These are phyloP conservation scores for Ogataea nakhonphanomensis DNA, from an alignment of 805 yeast genomes.

Conservation along the genomic window DNA sequence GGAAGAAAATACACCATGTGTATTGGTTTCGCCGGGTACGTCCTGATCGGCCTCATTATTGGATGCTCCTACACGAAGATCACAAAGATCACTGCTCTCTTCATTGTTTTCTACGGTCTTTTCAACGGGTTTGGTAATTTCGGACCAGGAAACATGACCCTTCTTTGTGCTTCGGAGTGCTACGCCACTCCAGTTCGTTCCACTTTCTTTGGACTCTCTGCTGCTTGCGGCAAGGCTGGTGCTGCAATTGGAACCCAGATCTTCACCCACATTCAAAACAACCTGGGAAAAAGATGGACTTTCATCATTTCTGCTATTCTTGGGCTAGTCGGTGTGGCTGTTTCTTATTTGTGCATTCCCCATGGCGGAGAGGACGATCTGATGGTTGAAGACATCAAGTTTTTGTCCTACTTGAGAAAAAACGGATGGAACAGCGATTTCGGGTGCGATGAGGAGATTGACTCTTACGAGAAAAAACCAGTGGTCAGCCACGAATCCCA, in stretches of 20 bases:
- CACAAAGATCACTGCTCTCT: conserved; percentile 54
- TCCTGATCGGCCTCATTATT: conserved; percentile 68
- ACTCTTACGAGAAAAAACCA: conserved; percentile 46
- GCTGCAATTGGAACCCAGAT: conserved; percentile 76
- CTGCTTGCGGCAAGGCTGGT: conserved; percentile 80
- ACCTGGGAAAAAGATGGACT: conserved; percentile 70
- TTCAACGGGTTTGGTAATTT: conserved; percentile 69
- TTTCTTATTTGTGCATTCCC: conserved; percentile 62
- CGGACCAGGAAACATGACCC: conserved; percentile 79
- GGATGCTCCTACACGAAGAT: conserved; percentile 61
- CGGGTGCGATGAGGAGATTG: conserved; percentile 57
- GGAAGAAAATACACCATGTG: conserved; percentile 74
- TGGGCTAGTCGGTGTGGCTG: conserved; percentile 60
- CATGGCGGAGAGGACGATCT: conserved; percentile 68
- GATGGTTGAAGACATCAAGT: conserved; percentile 44
- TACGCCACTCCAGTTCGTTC: conserved; percentile 79
- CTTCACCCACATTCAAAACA: conserved; percentile 63
- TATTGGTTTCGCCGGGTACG: conserved; percentile 67
- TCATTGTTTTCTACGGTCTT: conserved; percentile 69
- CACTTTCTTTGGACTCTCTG: conserved; percentile 68
- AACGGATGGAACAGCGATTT: conserved; percentile 50
- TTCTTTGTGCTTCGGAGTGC: conserved; percentile 61
- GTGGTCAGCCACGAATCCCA: too few relatives aligned
- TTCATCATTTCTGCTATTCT: conserved; percentile 75
- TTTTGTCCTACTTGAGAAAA: conserved; percentile 42